These are phyloP conservation scores for Eucalyptus coolabah DNA, from an alignment of 345 rosid genomes.

Conservation along the genomic window DNA sequence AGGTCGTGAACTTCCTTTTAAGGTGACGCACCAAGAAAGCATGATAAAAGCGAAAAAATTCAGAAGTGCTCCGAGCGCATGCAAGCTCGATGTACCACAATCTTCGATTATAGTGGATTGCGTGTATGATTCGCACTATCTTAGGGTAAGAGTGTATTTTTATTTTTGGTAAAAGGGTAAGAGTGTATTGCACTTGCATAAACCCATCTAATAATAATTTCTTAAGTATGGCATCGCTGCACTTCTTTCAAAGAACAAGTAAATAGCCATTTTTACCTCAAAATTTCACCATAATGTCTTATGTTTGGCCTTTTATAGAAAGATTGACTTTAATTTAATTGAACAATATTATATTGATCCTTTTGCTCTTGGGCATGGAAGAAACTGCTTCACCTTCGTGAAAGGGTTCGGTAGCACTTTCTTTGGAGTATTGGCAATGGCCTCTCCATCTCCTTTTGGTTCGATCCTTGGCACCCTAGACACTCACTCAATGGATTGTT, in stretches of 20 bases:
- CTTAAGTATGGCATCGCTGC: background rate
- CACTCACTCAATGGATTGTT: no score
- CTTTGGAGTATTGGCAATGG: no score
- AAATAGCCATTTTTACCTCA: background rate
- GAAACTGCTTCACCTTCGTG: no score
- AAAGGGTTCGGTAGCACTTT: no score
- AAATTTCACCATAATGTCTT: background rate
- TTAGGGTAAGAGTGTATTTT: background rate
- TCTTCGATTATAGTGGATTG: background rate
- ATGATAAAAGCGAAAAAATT: background rate
- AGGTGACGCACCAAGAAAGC: background rate
- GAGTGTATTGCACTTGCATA: background rate
- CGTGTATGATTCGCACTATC: background rate
- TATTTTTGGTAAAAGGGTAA: background rate
- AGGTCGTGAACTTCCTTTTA: background rate
- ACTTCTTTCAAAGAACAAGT: background rate
- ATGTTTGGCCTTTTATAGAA: background rate
- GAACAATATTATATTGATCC: background rate
- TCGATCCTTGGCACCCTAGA: no score
- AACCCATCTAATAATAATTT: background rate
- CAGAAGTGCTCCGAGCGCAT: background rate
- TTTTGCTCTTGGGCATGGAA: no score
- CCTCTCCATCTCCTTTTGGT: no score
- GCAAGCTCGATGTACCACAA: background rate
- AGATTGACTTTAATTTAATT: background rate